phyloP scores from a whole-genome alignment of 495 filamentous ascomycete genomes.

The Neurospora sp. region DNA sequence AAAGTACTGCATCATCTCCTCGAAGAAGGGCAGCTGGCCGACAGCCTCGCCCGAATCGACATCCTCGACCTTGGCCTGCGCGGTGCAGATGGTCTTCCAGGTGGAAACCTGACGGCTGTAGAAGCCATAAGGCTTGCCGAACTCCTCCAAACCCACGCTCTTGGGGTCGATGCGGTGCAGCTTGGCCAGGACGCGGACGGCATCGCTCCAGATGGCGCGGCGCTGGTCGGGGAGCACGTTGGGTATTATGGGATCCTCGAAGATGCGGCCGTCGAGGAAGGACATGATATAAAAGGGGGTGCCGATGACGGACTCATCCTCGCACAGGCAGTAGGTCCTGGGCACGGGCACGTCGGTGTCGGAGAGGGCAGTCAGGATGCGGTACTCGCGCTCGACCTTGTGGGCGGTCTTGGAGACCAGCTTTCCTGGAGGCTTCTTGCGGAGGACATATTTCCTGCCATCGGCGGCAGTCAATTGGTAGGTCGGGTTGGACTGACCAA shows the following conservation, averaged over 20 bases:
- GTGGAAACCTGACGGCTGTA: slow-evolving; percentile 82
- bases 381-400: slow-evolving; percentile 90
- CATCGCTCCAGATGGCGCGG: slow-evolving; percentile 75
- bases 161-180: slow-evolving; percentile 67
- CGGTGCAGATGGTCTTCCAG: slow-evolving; percentile 62
- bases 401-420: slow-evolving; percentile 89
- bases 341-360: slow-evolving; percentile 79
- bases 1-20: slow-evolving; percentile 74
- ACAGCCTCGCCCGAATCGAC: slow-evolving; percentile 65
- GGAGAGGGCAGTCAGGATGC: slow-evolving; percentile 74
- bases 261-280: slow-evolving; percentile 84
- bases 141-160: slow-evolving; percentile 54
- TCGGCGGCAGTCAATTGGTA: slow-evolving; percentile 70
- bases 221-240: slow-evolving; percentile 58
- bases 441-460: slow-evolving; percentile 65
- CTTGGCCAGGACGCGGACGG: slow-evolving; percentile 71
- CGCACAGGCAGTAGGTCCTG: slow-evolving; percentile 73
- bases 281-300: slow-evolving; percentile 97
- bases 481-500: slow-evolving; percentile 94
- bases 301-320: slow-evolving; percentile 67
- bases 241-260: slow-evolving; percentile 79
- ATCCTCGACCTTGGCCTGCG: slow-evolving; percentile 66
- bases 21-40: slow-evolving; percentile 72
- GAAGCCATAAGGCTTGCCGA: slow-evolving; percentile 68
- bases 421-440: slow-evolving; percentile 91